Base-by-base conservation (phyloP, 306 rosid species). In the Sicyos edulis region DNA sequence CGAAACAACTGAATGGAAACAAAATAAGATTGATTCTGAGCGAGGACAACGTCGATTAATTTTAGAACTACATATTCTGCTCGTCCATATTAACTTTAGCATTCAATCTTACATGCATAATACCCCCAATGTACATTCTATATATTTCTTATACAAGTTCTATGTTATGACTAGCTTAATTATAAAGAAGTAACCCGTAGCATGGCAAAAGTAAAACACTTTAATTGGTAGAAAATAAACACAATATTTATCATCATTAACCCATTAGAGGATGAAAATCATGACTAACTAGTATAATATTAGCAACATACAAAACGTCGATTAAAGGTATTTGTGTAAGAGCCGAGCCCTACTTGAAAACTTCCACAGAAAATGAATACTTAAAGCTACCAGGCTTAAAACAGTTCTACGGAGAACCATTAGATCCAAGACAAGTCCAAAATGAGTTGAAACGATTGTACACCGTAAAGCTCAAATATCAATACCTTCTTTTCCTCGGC, bases 401-500 rank as follows among this genome's bases (percentile, higher is more conserved):
- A 26, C 5, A 32, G 37, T 32, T 26, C 1, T 3, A 26, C 3
- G 3, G 2, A 15, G 5, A 51, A 55, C 21, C 4, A 4, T 20
- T 20, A 20, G 15, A 55, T 55, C 32, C 14, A 10, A 21, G 15
- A 21, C 37, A 15, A 56, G 7, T 21, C 15, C 16, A 20, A 8
- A 12, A 55, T 4, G 1, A 9, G 32, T 20, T 55, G 61, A 55
- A 20, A 20, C 4, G 6, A 55, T 8, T 15, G 15, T 0, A 56
- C 15, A 5, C 4, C 19, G 34, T 21, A 56, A 4, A 21, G 11
- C 16, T 20, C 62, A 21, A 56, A 56, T 29, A 14, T 21, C 5
- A 21, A 42, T 72, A 92, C 96, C 96, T 85, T 86, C 85, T 88
- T 87, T 54, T 86, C 89, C 76, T 83, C 83, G 2, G 86, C 81